Evolutionary conservation across 305 asterid species (phyloP).

Genomic region (Fraxinus paxiana): DNA sequence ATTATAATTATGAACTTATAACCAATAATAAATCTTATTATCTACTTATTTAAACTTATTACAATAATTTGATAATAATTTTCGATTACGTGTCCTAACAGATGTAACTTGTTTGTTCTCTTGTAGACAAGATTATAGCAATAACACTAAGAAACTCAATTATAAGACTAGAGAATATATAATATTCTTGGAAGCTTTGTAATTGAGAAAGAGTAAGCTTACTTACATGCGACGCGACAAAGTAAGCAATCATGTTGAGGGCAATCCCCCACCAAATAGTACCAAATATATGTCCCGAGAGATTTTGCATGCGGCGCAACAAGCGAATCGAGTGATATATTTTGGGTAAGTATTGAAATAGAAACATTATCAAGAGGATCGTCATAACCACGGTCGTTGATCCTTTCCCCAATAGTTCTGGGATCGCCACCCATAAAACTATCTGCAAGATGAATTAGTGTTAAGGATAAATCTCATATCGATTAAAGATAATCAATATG

Average conservation of each 20-base stretch:
- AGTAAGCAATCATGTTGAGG: conserved; percentile 90
- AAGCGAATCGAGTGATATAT: conserved; percentile 81
- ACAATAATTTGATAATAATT: background rate
- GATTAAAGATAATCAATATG: background rate
- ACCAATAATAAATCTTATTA: background rate
- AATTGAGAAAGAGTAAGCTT: background rate
- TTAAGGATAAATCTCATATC: background rate
- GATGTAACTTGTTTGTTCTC: background rate
- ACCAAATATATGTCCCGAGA: conserved; percentile 89
- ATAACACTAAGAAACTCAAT: background rate
- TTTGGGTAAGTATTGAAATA: conserved; percentile 83
- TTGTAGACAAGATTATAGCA: background rate
- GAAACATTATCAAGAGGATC: conserved; percentile 51
- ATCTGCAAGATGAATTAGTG: conserved; percentile 41
- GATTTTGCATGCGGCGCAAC: conserved; percentile 75
- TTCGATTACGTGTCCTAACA: background rate
- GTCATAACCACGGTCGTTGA: conserved; percentile 73
- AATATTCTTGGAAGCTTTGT: background rate
- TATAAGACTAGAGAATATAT: background rate
- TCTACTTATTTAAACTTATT: background rate
- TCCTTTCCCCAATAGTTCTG: conserved; percentile 57
- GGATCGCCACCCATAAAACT: conserved; percentile 72
- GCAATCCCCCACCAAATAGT: conserved; percentile 99
- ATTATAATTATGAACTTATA: background rate
- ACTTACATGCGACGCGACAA: conserved; percentile 90